Evolutionary conservation across 108 stramenopile genomes (phyloP), one percentile per base, ranked within the genome.

Genomic region (Stephanodiscus triporus): DNA sequence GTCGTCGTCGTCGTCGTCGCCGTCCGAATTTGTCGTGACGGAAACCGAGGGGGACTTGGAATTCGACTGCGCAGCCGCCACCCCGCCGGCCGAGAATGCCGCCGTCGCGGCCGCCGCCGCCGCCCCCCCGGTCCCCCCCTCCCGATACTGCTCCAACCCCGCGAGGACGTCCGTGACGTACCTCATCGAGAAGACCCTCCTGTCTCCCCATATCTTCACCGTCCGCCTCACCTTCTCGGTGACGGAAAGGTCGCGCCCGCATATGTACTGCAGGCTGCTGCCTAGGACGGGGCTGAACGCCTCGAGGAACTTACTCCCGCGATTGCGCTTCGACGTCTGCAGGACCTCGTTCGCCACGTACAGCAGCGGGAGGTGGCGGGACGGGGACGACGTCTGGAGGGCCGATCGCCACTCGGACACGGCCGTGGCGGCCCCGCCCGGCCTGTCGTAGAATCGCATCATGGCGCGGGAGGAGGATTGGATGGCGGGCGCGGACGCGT

Each of bases 331-430:
- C 37, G 82, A 84, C 26, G 84, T 92, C 67, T 95, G 94, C 48
- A 95, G 47, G 8, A 89, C 88, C 77, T 95, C 94, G 70, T 95
- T 95, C 62, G 91, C 91, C 23, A 95, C 91, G 75, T 95, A 95
- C 27, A 95, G 71, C 11, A 95, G 75, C 16, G 94, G 91, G 27
- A 95, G 63, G 50, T 79, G 66, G 36, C 89, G 89, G 50, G 84
- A 77, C 9, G 50, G 45, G 6, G 72, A 70, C 13, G 82, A 78
- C 19, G 84, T 83, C 55, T 86, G 85, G 27, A 94, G 66, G 10
- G 81, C 85, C 48, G 87, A 84, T n/a, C 93, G 71, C 93, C 93
- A 94, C 83, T 91, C 90, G 2, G 71, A 77, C n/a, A 94, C 90
- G 40, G 90, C 90, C 6, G 89, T 77, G 32, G 42, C 17, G 0